These are phyloP conservation scores for Suhomyces xylopsoci DNA, from an alignment of 805 yeast species.

Conservation along the genomic window DNA sequence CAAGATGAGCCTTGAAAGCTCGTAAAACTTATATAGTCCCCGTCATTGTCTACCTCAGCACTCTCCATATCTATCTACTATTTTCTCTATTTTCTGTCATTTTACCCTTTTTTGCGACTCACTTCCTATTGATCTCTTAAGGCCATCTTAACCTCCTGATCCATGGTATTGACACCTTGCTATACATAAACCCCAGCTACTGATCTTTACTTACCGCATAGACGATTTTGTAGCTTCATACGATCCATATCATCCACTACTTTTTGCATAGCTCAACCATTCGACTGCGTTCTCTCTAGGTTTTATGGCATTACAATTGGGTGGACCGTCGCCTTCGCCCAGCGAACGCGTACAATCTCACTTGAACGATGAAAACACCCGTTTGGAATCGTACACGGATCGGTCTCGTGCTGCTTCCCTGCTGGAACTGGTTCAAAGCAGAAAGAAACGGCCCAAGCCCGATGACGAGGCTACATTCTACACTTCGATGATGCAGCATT, in stretches of 20 bases:
- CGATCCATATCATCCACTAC: not conserved
- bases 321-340: not conserved
- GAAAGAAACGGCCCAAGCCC: conserved; percentile 1
- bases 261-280: not conserved
- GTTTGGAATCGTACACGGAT: not conserved
- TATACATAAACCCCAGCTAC: not conserved
- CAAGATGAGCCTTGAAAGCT: not conserved
- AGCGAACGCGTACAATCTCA: not conserved
- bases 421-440: not conserved
- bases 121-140: not conserved
- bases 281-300: too few relatives aligned
- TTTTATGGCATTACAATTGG: not conserved
- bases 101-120: not conserved
- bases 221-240: not conserved
- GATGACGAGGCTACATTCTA: conserved; percentile 4
- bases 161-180: not conserved
- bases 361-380: not conserved
- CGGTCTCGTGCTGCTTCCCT: not conserved
- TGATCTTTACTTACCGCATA: not conserved
- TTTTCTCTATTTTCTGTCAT: not conserved
- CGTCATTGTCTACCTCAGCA: not conserved
- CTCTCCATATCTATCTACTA: too few relatives aligned
- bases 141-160: not conserved
- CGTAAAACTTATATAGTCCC: not conserved
- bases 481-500: conserved; percentile 3